Evolutionary conservation across 164 flowering plant genomes (phyloP).

Genomic region (Macadamia tetraphylla): DNA sequence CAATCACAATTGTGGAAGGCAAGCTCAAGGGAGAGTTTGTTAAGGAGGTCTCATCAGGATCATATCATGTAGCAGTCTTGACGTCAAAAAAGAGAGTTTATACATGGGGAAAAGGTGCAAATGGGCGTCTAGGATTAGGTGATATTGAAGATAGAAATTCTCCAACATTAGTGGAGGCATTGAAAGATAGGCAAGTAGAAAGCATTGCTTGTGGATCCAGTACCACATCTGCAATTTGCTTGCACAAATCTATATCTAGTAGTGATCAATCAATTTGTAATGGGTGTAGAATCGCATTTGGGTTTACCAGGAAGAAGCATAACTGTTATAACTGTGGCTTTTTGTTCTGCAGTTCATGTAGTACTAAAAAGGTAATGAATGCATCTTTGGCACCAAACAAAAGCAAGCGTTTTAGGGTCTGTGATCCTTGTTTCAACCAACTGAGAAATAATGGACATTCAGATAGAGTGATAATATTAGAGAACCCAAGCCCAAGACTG

Average conservation of each 20-base stretch:
- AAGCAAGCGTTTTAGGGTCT: slow-evolving; percentile 50
- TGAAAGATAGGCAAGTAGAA: slow-evolving; percentile 49
- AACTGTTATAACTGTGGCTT: slow-evolving; percentile 71
- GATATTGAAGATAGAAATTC: slow-evolving; percentile 42
- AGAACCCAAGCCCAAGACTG: slow-evolving; percentile 24
- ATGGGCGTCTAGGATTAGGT: slow-evolving; percentile 64
- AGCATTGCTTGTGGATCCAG: slow-evolving; percentile 52
- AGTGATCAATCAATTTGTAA: slow-evolving; percentile 51
- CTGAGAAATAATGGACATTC: slow-evolving; percentile 20
- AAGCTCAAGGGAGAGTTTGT: slow-evolving; percentile 49
- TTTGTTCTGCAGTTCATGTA: slow-evolving; percentile 50
- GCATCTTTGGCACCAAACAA: slow-evolving; percentile 56
- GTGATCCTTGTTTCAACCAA: slow-evolving; percentile 48
- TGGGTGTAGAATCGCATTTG: slow-evolving; percentile 46
- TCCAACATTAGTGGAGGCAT: slow-evolving; percentile 54
- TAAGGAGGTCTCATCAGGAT: slow-evolving; percentile 48
- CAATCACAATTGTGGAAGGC: slow-evolving; percentile 53
- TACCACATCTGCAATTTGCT: slow-evolving; percentile 55
- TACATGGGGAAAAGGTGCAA: slow-evolving; percentile 67
- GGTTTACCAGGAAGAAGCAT: slow-evolving; percentile 57
- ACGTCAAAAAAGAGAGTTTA: slow-evolving; percentile 51
- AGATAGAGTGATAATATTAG: slow-evolving; percentile 13
- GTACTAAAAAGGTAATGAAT: slow-evolving; percentile 46
- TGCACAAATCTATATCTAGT: slow-evolving; percentile 47
- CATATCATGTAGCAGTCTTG: slow-evolving; percentile 53